Percentiles rank a stretch among this genome's conserved stretches.
These are phyloP conservation scores for Geosmithia putterillii DNA, from an alignment of 2,329 filamentous ascomycete species.

Conservation along the genomic window DNA sequence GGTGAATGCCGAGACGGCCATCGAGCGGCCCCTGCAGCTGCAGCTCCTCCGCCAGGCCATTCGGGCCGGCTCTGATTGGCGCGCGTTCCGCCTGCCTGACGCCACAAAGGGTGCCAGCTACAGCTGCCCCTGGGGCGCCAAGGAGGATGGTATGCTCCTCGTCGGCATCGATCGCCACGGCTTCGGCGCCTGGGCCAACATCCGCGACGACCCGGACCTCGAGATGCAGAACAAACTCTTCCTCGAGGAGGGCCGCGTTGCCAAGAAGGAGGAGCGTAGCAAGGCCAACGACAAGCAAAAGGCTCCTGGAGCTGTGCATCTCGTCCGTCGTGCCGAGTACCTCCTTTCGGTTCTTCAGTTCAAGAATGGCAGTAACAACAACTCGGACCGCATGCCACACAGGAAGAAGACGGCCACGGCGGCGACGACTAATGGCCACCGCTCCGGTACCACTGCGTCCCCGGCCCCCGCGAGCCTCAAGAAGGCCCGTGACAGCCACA, in stretches of 20 bases:
- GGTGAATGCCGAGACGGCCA: conserved; percentile 88
- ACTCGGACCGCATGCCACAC: conserved; percentile 62
- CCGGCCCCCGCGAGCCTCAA: conserved; percentile 43
- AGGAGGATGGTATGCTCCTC: conserved; percentile 94
- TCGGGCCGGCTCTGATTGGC: conserved; percentile 53
- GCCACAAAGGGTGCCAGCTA: conserved; percentile 89
- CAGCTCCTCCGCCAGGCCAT: conserved; percentile 69
- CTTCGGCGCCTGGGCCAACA: conserved; percentile 90
- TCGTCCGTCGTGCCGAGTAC: conserved; percentile 90
- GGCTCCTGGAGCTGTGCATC: conserved; percentile 91
- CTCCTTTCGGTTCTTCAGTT: conserved; percentile 86
- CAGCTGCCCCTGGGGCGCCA: conserved; percentile 80
- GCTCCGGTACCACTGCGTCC: conserved; percentile 54
- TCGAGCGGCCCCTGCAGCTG: conserved; percentile 84
- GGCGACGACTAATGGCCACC: conserved; percentile 40
- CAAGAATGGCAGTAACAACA: conserved; percentile 47
- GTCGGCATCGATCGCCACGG: conserved; percentile 88
- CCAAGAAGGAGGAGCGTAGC: conserved; percentile 86
- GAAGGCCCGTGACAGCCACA: conserved; percentile 35
- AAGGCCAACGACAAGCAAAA: conserved; percentile 70
- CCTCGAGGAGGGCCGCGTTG: conserved; percentile 93
- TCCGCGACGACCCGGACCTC: conserved; percentile 82
- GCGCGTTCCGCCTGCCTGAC: conserved; percentile 75
- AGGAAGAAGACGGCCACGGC: conserved; percentile 61
- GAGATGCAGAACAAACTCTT: conserved; percentile 86